Base-by-base conservation (phyloP, 306 rosid species). In the Medicago lupulina region DNA sequence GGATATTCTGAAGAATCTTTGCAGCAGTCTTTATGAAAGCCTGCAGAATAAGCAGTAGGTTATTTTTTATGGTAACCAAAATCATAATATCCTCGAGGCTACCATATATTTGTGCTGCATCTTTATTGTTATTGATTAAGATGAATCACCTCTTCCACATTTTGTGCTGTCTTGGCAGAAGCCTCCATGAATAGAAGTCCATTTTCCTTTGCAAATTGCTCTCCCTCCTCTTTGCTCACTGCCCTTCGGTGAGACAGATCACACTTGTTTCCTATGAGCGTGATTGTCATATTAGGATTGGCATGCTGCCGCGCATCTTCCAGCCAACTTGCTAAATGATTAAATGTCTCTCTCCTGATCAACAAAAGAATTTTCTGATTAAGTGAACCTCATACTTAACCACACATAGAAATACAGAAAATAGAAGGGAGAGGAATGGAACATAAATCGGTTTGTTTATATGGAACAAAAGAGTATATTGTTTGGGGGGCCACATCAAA, bases 301-400 rank as follows among this genome's bases (percentile, higher is more conserved):
- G 97, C 98, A 85, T 94, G 98, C 84, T 94, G 98, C 64, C 96
- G 91, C 28, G 98, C 97, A 86, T 94, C 98, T 89, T 94, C 98
- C 28, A 94, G 85, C 98, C 98, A 94, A 85, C 93, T 94, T n/a
- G 97, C 92, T 67, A 84, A 43, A 80, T 84, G 87, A 80, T 84
- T 84, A 76, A 84, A 84, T 16, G 98, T 94, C 87, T 94, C 98
- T 75, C 98, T 90, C 97, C 98, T 94, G 85, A 36, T 21, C 39
- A 79, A 67, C 25, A 84, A 55, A 73, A 67, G 14, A 66, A 51
- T 3, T 41, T 44, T 51, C 60, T 10, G 9, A 46, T 74, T 81
- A 41, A 70, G 53, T 19, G 17, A n/a, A 28, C 75, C 38, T 53
- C 47, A 15, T 6, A 25, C 7, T 18, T n/a, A 60, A 62, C 67